Evolutionary conservation across 2,329 filamentous ascomycete species (phyloP), one percentile per base, ranked within the genome.

Genomic region (Beauveria scarabaeidicola): DNA sequence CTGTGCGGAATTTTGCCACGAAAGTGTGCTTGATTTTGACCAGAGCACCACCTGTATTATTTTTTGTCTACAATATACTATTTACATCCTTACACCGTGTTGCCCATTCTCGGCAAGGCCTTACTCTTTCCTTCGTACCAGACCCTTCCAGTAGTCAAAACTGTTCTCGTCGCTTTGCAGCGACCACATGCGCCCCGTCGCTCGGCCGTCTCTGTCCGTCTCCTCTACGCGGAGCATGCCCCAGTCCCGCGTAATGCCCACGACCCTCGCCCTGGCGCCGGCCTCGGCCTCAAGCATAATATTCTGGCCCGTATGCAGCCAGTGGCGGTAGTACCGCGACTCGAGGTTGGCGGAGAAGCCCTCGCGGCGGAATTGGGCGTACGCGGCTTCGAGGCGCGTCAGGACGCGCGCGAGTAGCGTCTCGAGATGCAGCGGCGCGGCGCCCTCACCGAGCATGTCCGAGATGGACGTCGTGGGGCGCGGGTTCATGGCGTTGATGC

Each of bases 151-250:
- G 72, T 96, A 99, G 74, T 99, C 94, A 77, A 99, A 99, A 72
- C 92, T 97, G 69, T 99, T 99, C 70, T 92, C 91, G 72, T 99
- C 94, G 72, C 91, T 97, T 77, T 97, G 92, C 74, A 99, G 74
- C 66, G 88, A 84, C 82, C 89, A 93, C 53, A 88, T 78, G 73
- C 82, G 89, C 0, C 93, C 92, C 0, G 90, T 96, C 2, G 80
- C 77, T 57, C 86, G 78, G 63, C 91, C 90, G 61, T 88, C 82
- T 71, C 79, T 82, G 3, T 86, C 87, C 57, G 95, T 73, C 77
- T 97, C 92, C 72, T 97, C 90, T 0, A 87, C 94, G 64, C 87
- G 80, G 64, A 99, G 69, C 72, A 97, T 77, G 0, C 94, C 94
- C 86, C 90, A 97, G 71, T 97, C 91, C n/a, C 81, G 77, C 5